Conservation (phyloP, 1,139 yeast genomes). For the Hansenula anomala region DNA sequence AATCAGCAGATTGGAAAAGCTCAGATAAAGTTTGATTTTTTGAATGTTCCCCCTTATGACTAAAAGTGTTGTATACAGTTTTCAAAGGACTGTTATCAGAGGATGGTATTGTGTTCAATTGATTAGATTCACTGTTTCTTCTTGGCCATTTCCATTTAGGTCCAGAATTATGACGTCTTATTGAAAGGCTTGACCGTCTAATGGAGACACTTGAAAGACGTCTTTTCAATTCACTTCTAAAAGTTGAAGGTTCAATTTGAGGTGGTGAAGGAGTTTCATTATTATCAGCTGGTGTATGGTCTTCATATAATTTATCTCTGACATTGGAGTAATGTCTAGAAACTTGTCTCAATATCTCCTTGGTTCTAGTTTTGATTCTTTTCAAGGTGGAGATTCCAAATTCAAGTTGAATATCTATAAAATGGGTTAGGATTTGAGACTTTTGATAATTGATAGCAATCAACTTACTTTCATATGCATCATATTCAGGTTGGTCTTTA, state of each 20-base stretch:
- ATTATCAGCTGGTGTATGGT: background rate
- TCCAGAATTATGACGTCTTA: conserved; percentile 3
- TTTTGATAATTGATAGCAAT: no score
- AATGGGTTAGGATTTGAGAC: no score
- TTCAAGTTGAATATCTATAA: background rate
- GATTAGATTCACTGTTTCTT: background rate
- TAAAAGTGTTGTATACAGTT: no score
- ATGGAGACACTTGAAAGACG: conserved; percentile 6
- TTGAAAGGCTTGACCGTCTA: conserved; percentile 7
- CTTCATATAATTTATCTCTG: background rate
- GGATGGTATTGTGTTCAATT: background rate
- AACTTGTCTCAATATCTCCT: background rate
- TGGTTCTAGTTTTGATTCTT: background rate
- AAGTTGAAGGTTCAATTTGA: background rate
- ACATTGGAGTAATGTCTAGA: background rate
- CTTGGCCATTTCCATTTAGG: background rate
- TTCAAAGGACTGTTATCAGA: no score
- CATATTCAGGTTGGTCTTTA: no score
- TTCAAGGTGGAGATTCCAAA: background rate
- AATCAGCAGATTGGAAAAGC: conserved; percentile 1
- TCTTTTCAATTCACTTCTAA: conserved; percentile 10
- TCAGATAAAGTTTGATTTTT: background rate
- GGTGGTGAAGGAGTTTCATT: conserved; percentile 2
- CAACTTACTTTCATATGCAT: background rate
- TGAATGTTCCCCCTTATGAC: no score